A percentile compares a stretch with the other conserved stretches of the same genome.
These are phyloP conservation scores for Brachypodium distachyon DNA, from an alignment of 202 grass and related monocot genomes.

Conservation along the genomic window DNA sequence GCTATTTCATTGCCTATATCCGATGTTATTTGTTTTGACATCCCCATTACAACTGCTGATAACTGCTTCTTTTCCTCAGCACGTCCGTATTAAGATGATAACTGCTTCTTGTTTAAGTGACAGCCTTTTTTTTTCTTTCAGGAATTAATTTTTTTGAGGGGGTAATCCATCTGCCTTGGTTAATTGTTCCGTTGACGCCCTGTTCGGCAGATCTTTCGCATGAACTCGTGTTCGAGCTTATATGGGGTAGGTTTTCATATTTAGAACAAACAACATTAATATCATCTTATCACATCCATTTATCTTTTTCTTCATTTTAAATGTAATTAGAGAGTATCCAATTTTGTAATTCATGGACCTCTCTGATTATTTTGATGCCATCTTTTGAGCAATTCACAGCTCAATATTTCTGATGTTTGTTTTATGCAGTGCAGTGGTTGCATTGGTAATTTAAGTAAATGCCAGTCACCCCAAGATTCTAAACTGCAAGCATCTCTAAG, in stretches of 20 bases:
- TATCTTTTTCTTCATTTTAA: background rate
- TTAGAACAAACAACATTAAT: background rate
- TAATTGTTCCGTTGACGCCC: background rate
- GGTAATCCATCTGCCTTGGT: background rate
- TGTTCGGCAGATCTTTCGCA: slow-evolving; percentile 25
- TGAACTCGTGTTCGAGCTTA: slow-evolving; percentile 31
- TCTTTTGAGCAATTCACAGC: background rate
- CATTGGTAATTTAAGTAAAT: slow-evolving; percentile 57
- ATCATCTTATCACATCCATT: background rate
- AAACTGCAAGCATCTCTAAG: slow-evolving; percentile 16
- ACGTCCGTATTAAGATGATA: too few relatives aligned
- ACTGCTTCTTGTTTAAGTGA: slow-evolving; percentile 21
- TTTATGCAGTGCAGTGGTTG: slow-evolving; percentile 64
- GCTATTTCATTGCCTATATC: background rate
- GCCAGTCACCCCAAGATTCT: slow-evolving; percentile 25
- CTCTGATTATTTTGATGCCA: background rate
- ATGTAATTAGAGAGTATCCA: background rate
- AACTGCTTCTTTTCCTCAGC: background rate
- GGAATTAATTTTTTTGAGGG: background rate
- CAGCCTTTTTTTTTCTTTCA: background rate
- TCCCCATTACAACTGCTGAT: background rate
- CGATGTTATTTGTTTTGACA: background rate
- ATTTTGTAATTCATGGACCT: background rate
- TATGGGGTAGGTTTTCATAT: slow-evolving; percentile 56
- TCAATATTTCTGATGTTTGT: slow-evolving; percentile 33